Percentiles rank a stretch among this genome's conserved stretches.
Evolutionary conservation across 148 eudicot species (phyloP).

Genomic region (Rhododendron williamsianum): DNA sequence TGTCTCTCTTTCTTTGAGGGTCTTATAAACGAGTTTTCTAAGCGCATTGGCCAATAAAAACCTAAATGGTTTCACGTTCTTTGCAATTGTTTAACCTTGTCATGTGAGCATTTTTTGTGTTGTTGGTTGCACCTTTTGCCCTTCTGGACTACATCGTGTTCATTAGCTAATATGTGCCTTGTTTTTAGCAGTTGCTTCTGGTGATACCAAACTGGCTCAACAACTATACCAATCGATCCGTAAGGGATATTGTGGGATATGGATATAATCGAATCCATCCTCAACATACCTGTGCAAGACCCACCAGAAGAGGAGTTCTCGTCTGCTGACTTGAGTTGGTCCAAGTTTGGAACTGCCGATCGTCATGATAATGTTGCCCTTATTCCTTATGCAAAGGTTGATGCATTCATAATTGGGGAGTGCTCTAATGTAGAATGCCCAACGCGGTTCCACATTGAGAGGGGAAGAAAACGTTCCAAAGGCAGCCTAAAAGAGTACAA

Average conservation of each 20-base stretch:
- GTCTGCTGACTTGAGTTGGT: conserved; percentile 72
- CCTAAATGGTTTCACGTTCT: background rate
- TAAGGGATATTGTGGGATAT: conserved; percentile 23
- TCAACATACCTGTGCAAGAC: conserved; percentile 61
- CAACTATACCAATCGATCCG: background rate
- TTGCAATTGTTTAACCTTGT: background rate
- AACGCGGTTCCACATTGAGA: conserved; percentile 89
- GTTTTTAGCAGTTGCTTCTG: conserved; percentile 11
- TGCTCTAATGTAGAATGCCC: conserved; percentile 80
- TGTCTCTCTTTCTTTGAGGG: background rate
- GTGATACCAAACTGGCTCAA: conserved; percentile 15
- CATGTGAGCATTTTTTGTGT: background rate
- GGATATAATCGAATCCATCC: conserved; percentile 66
- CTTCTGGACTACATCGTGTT: background rate
- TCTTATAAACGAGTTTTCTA: background rate
- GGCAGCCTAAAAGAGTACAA: conserved; percentile 77
- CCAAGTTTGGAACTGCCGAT: conserved; percentile 66
- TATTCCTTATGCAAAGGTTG: conserved; percentile 78
- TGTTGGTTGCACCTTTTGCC: background rate
- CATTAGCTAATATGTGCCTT: background rate
- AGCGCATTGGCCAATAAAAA: background rate
- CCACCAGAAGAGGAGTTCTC: conserved; percentile 72
- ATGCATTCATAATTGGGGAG: conserved; percentile 85
- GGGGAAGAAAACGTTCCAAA: conserved; percentile 69
- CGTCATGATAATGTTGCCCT: conserved; percentile 78